phyloP scores from a whole-genome alignment of 176 grass and related monocot species.

The Musa beccarii region DNA sequence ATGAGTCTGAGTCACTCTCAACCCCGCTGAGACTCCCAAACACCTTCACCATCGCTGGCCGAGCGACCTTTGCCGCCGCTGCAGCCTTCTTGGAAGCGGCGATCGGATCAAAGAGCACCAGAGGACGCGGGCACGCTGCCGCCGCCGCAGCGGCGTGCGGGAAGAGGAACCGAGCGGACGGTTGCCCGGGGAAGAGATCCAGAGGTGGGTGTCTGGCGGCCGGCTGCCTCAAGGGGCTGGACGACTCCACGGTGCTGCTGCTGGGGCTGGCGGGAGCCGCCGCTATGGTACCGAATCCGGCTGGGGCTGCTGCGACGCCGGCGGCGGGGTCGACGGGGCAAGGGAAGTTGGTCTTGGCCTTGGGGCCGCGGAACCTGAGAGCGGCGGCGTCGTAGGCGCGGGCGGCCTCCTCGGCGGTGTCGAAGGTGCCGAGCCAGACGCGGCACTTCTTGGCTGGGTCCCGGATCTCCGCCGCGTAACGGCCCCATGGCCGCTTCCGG shows the following conservation, averaged over 20 bases:
- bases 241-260: constrained; percentile 69
- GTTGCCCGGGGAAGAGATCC: background rate
- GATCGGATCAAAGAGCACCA: background rate
- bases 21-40: background rate
- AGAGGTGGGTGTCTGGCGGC: background rate
- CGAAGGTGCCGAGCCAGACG: constrained; percentile 30
- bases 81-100: background rate
- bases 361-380: constrained; percentile 1
- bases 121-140: background rate
- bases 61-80: background rate
- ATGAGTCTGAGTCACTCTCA: constrained; percentile 51
- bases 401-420: constrained; percentile 11
- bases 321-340: background rate
- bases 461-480: constrained; percentile 94
- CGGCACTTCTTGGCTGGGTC: constrained; percentile 84
- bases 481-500: constrained; percentile 79
- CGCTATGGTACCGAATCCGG: background rate
- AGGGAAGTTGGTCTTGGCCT: constrained; percentile 6
- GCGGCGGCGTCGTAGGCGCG: constrained; percentile 6
- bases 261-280: constrained; percentile 1
- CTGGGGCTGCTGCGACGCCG: background rate
- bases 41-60: background rate
- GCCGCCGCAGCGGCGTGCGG: background rate
- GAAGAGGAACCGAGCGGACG: background rate
- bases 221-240: background rate